Conservation (phyloP, 768 basidiomycete species). For the Auriscalpium microsporum region DNA sequence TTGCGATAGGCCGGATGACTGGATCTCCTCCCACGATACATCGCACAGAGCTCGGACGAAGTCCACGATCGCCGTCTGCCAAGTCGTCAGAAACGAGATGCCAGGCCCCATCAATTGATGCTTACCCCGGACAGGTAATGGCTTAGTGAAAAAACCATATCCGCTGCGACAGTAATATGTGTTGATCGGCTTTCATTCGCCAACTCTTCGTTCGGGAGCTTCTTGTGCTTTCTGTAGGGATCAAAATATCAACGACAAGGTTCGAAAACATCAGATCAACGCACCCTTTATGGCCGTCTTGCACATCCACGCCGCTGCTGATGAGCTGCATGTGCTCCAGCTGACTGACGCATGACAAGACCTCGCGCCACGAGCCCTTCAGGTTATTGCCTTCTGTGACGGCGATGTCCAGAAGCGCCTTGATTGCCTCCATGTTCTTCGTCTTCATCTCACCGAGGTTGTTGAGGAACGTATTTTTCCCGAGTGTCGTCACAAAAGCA, state of each 20-base stretch:
- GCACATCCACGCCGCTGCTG: slow-evolving; percentile 78
- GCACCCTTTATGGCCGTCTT: slow-evolving; percentile 80
- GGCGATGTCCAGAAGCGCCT: slow-evolving; percentile 87
- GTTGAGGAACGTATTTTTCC: slow-evolving; percentile 95
- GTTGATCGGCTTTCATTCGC: slow-evolving; percentile 96
- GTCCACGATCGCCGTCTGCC: slow-evolving; percentile 90
- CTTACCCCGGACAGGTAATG: slow-evolving; percentile 90
- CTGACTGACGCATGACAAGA: slow-evolving; percentile 95
- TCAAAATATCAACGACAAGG: background rate
- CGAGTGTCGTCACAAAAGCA: slow-evolving; percentile 93
- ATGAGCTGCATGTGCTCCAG: slow-evolving; percentile 98
- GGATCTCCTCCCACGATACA: slow-evolving; percentile 99
- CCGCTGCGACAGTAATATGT: slow-evolving; percentile 96
- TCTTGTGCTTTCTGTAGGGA: slow-evolving; percentile 31
- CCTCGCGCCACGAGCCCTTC: slow-evolving; percentile 94
- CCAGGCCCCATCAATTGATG: slow-evolving; percentile 7
- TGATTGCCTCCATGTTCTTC: slow-evolving; percentile 99
- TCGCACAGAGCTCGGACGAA: slow-evolving; percentile 95
- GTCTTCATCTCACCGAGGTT: slow-evolving; percentile 98
- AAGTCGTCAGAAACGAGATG: background rate
- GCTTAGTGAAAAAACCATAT: slow-evolving; percentile 97
- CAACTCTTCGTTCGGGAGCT: slow-evolving; percentile 81
- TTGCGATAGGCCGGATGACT: slow-evolving; percentile 90
- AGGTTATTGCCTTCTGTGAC: slow-evolving; percentile 95
- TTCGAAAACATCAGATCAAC: slow-evolving; percentile 18